These are phyloP conservation scores for Aspergillus pseudoterreus DNA, from an alignment of 2,329 filamentous ascomycete genomes.

Conservation along the genomic window DNA sequence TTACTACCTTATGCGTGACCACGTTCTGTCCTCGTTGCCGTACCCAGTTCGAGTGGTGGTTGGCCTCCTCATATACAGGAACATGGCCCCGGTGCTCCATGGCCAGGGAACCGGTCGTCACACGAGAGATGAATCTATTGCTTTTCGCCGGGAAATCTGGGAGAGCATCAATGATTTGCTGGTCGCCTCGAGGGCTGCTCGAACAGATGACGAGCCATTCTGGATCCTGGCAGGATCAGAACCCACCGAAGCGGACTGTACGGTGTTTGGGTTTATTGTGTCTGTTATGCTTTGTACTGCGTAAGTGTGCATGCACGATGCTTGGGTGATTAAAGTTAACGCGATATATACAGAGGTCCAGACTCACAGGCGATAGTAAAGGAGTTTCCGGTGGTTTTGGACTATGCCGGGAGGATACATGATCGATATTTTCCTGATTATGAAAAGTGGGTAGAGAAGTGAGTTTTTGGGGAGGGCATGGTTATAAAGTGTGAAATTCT, in stretches of 20 bases:
- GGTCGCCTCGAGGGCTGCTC: conserved; percentile 31
- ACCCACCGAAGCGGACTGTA: conserved; percentile 57
- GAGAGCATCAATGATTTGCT: conserved; percentile 47
- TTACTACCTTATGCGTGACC: conserved; percentile 56
- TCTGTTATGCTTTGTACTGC: conserved; percentile 51
- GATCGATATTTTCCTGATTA: conserved; percentile 58
- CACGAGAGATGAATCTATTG: conserved; percentile 47
- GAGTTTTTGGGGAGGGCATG: neutral
- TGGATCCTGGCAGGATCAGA: conserved; percentile 54
- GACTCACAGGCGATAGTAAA: conserved; percentile 45
- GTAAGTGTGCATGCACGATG: conserved; percentile 40
- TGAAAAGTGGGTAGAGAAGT: conserved; percentile 30
- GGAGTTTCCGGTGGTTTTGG: conserved; percentile 47
- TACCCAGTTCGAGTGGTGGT: conserved; percentile 52
- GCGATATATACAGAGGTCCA: conserved; percentile 39
- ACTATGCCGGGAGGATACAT: conserved; percentile 58
- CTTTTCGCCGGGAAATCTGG: conserved; percentile 53
- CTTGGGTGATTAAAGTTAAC: conserved; percentile 4
- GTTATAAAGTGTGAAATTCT: too few species aligned
- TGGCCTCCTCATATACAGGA: conserved; percentile 49
- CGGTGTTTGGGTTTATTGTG: conserved; percentile 56
- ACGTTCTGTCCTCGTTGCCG: conserved; percentile 47
- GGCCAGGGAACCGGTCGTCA: conserved; percentile 57
- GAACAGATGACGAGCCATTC: conserved; percentile 41
- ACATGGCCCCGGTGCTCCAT: conserved; percentile 43